Evolutionary conservation across 768 basidiomycete species (phyloP).

Genomic region (Tulasnella sp.): DNA sequence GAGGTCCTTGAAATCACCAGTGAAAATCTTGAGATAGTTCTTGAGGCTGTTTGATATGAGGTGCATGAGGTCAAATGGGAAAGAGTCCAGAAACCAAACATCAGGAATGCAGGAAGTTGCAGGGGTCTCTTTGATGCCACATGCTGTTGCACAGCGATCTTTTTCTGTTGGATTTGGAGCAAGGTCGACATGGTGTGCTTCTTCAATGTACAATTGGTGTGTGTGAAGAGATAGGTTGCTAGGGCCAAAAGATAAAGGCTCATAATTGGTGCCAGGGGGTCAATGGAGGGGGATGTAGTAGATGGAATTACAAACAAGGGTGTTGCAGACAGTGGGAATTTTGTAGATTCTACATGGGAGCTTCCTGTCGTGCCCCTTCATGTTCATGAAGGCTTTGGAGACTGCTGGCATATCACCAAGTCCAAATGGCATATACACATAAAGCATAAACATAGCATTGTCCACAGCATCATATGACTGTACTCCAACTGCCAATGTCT

Average conservation of each 20-base stretch:
- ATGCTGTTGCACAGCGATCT: slow-evolving; percentile 21
- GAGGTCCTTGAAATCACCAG: slow-evolving; percentile 32
- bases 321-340: slow-evolving; percentile 25
- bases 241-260: neutral
- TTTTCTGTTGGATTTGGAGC: slow-evolving; percentile 16
- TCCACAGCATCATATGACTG: slow-evolving; percentile 26
- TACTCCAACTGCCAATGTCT: slow-evolving; percentile 27
- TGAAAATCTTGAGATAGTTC: slow-evolving; percentile 32
- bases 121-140: slow-evolving; percentile 29
- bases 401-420: slow-evolving; percentile 30
- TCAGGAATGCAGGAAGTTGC: slow-evolving; percentile 24
- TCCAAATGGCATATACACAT: slow-evolving; percentile 24
- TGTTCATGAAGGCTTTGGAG: slow-evolving; percentile 25
- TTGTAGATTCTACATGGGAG: slow-evolving; percentile 31
- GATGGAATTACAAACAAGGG: slow-evolving; percentile 17
- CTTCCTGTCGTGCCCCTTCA: slow-evolving; percentile 35
- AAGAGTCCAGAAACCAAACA: slow-evolving; percentile 31
- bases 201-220: neutral
- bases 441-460: slow-evolving; percentile 24
- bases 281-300: slow-evolving; percentile 21
- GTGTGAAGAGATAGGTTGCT: neutral
- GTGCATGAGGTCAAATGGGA: slow-evolving; percentile 41
- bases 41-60: slow-evolving; percentile 34
- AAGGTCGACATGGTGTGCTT: neutral
- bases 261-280: neutral